Evolutionary conservation across 2,329 filamentous ascomycete genomes (phyloP).

Genomic region (Epichloe amarillans): DNA sequence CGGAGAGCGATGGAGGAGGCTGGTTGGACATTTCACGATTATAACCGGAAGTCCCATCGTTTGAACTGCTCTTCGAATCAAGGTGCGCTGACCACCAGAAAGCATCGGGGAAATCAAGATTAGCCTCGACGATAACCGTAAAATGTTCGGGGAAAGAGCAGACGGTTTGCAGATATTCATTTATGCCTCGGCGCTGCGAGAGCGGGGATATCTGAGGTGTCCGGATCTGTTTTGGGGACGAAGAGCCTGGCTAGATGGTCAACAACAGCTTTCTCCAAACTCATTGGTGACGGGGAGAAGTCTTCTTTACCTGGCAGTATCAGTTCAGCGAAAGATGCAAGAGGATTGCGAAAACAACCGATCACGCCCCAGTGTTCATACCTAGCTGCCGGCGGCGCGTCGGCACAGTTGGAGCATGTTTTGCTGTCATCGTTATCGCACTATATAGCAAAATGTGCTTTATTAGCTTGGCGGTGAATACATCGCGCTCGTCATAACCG

Average conservation of each 20-base stretch:
- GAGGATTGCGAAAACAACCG: slow-evolving; percentile 37
- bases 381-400: slow-evolving; percentile 21
- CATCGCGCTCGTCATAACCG: neutral
- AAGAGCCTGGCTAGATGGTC: slow-evolving; percentile 20
- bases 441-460: slow-evolving; percentile 21
- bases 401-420: slow-evolving; percentile 33
- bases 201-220: slow-evolving; percentile 38
- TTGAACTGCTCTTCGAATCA: slow-evolving; percentile 15
- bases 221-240: slow-evolving; percentile 34
- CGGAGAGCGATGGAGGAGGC: slow-evolving; percentile 35
- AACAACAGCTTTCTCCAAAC: neutral
- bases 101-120: slow-evolving; percentile 39
- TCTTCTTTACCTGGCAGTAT: slow-evolving; percentile 34
- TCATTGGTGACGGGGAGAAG: neutral
- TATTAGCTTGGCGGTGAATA: neutral
- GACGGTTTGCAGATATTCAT: slow-evolving; percentile 35
- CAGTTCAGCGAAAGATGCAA: slow-evolving; percentile 33
- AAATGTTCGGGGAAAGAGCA: slow-evolving; percentile 29
- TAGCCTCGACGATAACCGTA: slow-evolving; percentile 27
- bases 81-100: slow-evolving; percentile 46
- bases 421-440: slow-evolving; percentile 39
- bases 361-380: slow-evolving; percentile 34
- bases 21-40: slow-evolving; percentile 23
- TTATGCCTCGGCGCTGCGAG: slow-evolving; percentile 34
- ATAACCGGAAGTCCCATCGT: slow-evolving; percentile 7